phyloP scores from a whole-genome alignment of 768 basidiomycete genomes.

The Leccinellum rugosiceps region DNA sequence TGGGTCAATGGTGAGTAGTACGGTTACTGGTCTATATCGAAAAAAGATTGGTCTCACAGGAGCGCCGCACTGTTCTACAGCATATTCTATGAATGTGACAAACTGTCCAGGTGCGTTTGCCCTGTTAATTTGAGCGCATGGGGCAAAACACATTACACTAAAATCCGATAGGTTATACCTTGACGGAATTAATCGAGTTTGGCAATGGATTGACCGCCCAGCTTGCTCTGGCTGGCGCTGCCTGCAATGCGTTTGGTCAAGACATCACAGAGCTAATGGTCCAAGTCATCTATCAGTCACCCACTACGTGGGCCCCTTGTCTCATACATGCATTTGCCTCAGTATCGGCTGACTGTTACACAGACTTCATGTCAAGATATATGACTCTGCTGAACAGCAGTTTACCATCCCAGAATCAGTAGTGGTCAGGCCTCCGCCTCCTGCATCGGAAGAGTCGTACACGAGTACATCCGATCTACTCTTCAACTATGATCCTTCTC shows the following conservation, averaged over 20 bases:
- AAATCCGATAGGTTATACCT: constrained; percentile 45
- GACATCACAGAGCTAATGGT: constrained; percentile 57
- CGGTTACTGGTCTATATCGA: not conserved
- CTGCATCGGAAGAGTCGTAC: constrained; percentile 32
- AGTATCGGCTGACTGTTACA: not conserved
- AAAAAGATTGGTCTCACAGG: not conserved
- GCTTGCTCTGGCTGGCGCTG: constrained; percentile 48
- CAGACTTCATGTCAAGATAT: constrained; percentile 66
- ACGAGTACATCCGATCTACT: constrained; percentile 51
- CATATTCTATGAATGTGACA: constrained; percentile 21
- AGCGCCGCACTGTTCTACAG: not conserved
- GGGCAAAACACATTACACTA: not conserved
- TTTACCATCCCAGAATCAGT: constrained; percentile 60
- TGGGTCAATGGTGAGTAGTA: not conserved
- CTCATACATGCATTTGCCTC: not conserved
- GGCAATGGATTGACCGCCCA: constrained; percentile 49
- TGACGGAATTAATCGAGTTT: constrained; percentile 41
- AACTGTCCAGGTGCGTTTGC: constrained; percentile 25
- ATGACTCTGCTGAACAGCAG: constrained; percentile 55
- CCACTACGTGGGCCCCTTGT: constrained; percentile 37
- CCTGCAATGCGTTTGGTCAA: constrained; percentile 61
- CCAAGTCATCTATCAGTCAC: constrained; percentile 59
- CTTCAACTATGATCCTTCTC: constrained; percentile 60
- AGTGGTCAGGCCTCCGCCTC: constrained; percentile 43
- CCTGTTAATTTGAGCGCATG: not conserved